Evolutionary conservation across 805 yeast species (phyloP).

Genomic region (Teunomyces atbi): DNA sequence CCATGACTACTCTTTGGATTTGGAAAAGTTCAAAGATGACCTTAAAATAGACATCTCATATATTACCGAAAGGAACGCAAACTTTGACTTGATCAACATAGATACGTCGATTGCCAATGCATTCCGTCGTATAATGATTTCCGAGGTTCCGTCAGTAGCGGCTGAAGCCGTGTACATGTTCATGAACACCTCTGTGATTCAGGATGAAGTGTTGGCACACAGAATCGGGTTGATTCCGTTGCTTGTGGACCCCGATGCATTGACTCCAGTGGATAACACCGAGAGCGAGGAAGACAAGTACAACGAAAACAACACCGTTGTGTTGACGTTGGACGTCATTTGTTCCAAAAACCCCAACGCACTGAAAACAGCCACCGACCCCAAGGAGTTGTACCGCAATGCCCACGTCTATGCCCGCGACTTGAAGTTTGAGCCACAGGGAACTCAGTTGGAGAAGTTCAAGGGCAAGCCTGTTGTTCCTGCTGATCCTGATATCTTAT

Average conservation of each 20-base stretch:
- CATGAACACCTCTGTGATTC: slow-evolving; percentile 95
- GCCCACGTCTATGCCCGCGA: slow-evolving; percentile 87
- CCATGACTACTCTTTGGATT: slow-evolving; percentile 75
- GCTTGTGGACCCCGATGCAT: slow-evolving; percentile 83
- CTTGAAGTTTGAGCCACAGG: slow-evolving; percentile 87
- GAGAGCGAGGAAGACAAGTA: slow-evolving; percentile 63
- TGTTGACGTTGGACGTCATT: slow-evolving; percentile 72
- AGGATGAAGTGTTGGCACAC: slow-evolving; percentile 95
- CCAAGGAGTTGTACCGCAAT: slow-evolving; percentile 79
- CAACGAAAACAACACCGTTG: slow-evolving; percentile 88
- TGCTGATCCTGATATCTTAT: slow-evolving; percentile 81
- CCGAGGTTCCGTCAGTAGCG: slow-evolving; percentile 96
- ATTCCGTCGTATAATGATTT: slow-evolving; percentile 92
- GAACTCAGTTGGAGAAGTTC: slow-evolving; percentile 73
- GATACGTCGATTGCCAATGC: slow-evolving; percentile 96
- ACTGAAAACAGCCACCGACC: slow-evolving; percentile 72
- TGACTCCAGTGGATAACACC: slow-evolving; percentile 75
- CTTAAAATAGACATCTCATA: slow-evolving; percentile 68
- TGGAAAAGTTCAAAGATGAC: slow-evolving; percentile 69
- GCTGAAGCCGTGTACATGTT: slow-evolving; percentile 87
- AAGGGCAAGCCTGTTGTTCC: slow-evolving; percentile 67
- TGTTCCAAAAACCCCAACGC: slow-evolving; percentile 88
- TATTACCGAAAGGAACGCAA: slow-evolving; percentile 66
- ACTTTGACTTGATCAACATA: slow-evolving; percentile 80
- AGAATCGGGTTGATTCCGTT: slow-evolving; percentile 92